These are phyloP conservation scores for Neocatenulostroma microsporum DNA, from an alignment of 2,329 filamentous ascomycete species.

Conservation along the genomic window DNA sequence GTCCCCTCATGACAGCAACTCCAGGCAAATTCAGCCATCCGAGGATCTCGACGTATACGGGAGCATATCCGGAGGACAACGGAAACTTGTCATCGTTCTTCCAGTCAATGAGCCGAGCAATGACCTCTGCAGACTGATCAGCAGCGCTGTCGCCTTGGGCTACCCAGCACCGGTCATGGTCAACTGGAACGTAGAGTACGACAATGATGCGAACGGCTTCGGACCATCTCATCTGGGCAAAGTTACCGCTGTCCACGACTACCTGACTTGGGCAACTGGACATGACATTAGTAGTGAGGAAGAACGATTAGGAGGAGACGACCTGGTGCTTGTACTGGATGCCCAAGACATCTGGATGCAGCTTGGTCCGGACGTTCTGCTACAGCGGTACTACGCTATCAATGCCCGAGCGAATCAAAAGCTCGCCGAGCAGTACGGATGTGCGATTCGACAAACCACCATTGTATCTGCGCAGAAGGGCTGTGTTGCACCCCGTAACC, in stretches of 20 bases:
- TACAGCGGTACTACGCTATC: constrained; percentile 18
- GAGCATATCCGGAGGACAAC: no score
- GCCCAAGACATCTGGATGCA: constrained; percentile 23
- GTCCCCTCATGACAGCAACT: no score
- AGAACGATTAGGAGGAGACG: constrained; percentile 11
- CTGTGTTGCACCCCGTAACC: constrained; percentile 30
- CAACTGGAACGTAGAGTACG: constrained; percentile 3
- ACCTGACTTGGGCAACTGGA: constrained; percentile 1
- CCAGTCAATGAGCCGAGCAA: constrained; percentile 6
- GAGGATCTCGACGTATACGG: no score
- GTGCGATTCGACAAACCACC: constrained; percentile 44
- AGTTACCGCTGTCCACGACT: constrained; percentile 9
- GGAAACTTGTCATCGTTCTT: constrained; percentile 7
- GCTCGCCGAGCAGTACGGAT: constrained; percentile 31
- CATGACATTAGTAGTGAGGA: neutral
- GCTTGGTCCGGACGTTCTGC: constrained; percentile 17
- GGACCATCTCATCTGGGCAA: constrained; percentile 8
- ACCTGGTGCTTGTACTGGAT: constrained; percentile 21
- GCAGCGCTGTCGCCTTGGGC: constrained; percentile 5
- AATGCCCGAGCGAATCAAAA: constrained; percentile 34
- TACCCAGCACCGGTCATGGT: constrained; percentile 10
- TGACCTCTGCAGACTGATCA: constrained; percentile 8
- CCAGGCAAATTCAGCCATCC: no score
- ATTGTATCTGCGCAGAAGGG: constrained; percentile 50
- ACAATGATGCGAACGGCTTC: neutral